phyloP scores from a whole-genome alignment of 2,329 filamentous ascomycete species.

The Penicillium sp. region DNA sequence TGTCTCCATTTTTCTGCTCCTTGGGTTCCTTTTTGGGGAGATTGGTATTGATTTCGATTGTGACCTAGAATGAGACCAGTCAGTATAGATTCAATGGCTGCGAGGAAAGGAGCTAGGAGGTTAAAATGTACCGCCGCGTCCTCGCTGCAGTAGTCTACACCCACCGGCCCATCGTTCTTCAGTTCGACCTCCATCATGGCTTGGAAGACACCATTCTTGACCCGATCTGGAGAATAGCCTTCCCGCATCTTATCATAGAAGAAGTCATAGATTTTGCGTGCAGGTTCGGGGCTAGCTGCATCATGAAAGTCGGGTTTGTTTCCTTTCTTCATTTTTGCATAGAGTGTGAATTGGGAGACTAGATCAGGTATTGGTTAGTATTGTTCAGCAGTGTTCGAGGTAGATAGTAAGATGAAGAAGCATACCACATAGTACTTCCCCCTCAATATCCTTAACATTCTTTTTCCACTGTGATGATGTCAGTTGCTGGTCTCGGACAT shows the following conservation, averaged over 20 bases:
- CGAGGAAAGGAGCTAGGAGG: slow-evolving; percentile 28
- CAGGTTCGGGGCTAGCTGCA: slow-evolving; percentile 74
- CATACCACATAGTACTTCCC: slow-evolving; percentile 91
- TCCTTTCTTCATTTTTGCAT: slow-evolving; percentile 92
- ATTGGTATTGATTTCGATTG: slow-evolving; percentile 50
- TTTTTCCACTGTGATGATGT: slow-evolving; percentile 73
- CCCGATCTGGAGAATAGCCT: slow-evolving; percentile 69
- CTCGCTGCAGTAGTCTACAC: slow-evolving; percentile 59
- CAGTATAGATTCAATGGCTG: slow-evolving; percentile 8
- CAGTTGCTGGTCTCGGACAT: not conserved
- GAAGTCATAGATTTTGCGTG: slow-evolving; percentile 76
- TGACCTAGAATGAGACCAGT: slow-evolving; percentile 36
- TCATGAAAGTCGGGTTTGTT: slow-evolving; percentile 94
- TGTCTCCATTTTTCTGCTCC: slow-evolving; percentile 14
- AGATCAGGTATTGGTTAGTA: slow-evolving; percentile 5
- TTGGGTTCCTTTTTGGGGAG: slow-evolving; percentile 41
- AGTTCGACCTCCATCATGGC: slow-evolving; percentile 98
- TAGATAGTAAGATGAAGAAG: not conserved
- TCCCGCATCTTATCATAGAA: slow-evolving; percentile 76
- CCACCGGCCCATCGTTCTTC: slow-evolving; percentile 79
- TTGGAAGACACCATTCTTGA: slow-evolving; percentile 95
- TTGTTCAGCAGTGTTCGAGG: not conserved
- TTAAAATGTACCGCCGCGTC: slow-evolving; percentile 56
- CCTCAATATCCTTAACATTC: slow-evolving; percentile 81
- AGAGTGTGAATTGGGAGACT: slow-evolving; percentile 96